A percentile compares a stretch with the other conserved stretches of the same genome.
Evolutionary conservation across 441 rosid genomes (phyloP).

Genomic region (Geranium incanum): DNA sequence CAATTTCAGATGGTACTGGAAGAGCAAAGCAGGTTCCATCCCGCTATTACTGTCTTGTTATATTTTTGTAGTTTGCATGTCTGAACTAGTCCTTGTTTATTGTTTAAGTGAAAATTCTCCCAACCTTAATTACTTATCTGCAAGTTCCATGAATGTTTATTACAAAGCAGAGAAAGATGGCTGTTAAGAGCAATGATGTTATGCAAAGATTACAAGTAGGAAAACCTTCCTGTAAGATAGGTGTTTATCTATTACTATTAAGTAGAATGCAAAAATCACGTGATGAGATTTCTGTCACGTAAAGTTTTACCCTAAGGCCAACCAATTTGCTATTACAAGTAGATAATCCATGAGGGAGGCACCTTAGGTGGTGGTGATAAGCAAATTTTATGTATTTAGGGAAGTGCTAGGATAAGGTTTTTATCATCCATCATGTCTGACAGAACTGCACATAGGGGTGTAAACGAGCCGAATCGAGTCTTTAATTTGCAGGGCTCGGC

Average conservation of each 20-base stretch:
- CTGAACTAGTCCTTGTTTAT: neutral
- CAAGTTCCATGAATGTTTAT: neutral
- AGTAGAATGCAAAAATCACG: neutral
- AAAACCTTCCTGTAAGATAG: slow-evolving; percentile 5
- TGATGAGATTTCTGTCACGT: neutral
- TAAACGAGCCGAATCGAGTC: too few relatives aligned
- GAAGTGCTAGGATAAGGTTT: neutral
- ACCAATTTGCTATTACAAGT: neutral
- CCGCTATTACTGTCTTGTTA: slow-evolving; percentile 10
- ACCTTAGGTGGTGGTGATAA: neutral
- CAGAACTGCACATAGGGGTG: neutral
- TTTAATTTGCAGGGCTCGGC: too few relatives aligned
- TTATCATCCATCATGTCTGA: neutral
- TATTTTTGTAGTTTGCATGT: neutral
- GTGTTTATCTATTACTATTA: neutral
- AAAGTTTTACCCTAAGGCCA: neutral
- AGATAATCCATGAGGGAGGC: neutral
- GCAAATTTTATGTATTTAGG: neutral
- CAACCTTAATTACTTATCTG: neutral
- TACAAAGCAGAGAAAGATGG: neutral
- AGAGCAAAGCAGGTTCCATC: slow-evolving; percentile 83
- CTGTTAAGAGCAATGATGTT: neutral
- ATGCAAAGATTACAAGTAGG: slow-evolving; percentile 1
- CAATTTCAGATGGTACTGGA: slow-evolving; percentile 91
- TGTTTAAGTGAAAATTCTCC: neutral